These are phyloP conservation scores for Neurospora sp. DNA, from an alignment of 2,329 filamentous ascomycete genomes.

Conservation along the genomic window DNA sequence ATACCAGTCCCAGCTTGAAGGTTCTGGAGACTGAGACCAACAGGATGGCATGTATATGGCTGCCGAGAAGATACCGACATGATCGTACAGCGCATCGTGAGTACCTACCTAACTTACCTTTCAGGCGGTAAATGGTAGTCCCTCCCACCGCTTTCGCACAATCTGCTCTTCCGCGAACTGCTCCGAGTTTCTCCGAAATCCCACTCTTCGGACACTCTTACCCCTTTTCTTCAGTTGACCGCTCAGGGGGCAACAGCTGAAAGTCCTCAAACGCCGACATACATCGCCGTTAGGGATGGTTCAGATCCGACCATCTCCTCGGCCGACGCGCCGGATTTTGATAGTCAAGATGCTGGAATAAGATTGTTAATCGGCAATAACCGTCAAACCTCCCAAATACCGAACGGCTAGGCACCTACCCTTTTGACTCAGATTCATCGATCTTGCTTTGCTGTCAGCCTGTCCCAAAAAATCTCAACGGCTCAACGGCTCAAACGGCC, in stretches of 20 bases:
- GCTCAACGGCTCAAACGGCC: background rate
- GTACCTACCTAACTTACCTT: background rate
- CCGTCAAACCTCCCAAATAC: background rate
- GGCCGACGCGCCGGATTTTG: background rate
- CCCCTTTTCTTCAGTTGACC: background rate
- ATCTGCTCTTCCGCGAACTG: background rate
- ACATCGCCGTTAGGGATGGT: background rate
- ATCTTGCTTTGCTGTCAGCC: background rate
- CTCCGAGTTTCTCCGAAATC: background rate
- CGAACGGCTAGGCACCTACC: background rate
- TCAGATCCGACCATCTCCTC: background rate
- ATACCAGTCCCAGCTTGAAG: background rate
- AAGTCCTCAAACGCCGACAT: background rate
- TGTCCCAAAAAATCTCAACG: background rate
- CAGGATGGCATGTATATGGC: background rate
- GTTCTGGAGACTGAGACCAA: background rate
- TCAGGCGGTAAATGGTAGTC: background rate
- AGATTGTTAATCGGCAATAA: background rate
- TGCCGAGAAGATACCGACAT: background rate
- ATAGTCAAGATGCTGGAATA: background rate
- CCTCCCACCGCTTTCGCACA: background rate
- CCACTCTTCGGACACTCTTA: background rate
- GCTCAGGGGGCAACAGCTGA: background rate
- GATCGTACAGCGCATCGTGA: background rate
- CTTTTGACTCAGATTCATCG: background rate